Conservation (phyloP, 2,329 filamentous ascomycete genomes). For the Cladophialophora carrionii region DNA sequence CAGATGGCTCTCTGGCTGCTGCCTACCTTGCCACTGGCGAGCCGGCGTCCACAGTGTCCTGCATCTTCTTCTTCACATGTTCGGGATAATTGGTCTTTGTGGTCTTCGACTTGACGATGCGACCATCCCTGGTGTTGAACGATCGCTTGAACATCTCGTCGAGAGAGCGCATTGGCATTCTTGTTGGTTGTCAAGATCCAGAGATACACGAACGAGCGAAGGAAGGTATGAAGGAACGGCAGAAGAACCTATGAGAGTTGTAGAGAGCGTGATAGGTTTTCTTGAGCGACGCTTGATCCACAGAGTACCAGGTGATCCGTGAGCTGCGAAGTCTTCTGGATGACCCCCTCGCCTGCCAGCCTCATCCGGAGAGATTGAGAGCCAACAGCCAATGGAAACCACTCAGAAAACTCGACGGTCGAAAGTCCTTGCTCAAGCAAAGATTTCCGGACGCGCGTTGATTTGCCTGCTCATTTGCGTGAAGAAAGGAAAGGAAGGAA, state of each 20-base stretch:
- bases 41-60: conserved; percentile 72
- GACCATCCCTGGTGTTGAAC: conserved; percentile 74
- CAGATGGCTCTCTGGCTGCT: conserved; percentile 3
- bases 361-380: conserved; percentile 25
- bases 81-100: conserved; percentile 76
- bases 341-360: conserved; percentile 40
- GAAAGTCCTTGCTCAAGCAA: conserved; percentile 28
- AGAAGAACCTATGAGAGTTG: conserved; percentile 46
- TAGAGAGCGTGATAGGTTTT: conserved; percentile 48
- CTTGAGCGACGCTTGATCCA: conserved; percentile 46
- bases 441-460: conserved; percentile 32
- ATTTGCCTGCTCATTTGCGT: conserved; percentile 39
- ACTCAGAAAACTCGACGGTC: conserved; percentile 36
- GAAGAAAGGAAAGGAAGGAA: conserved; percentile 33
- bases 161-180: conserved; percentile 40
- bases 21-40: conserved; percentile 50
- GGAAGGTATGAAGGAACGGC: conserved; percentile 49
- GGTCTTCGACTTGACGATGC: conserved; percentile 86
- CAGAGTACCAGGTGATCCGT: conserved; percentile 57
- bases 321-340: conserved; percentile 59
- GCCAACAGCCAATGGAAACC: conserved; percentile 32
- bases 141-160: conserved; percentile 88
- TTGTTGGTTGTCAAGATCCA: conserved; percentile 38
- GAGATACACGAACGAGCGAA: conserved; percentile 52
- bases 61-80: conserved; percentile 81